phyloP scores from a whole-genome alignment of 2,329 filamentous ascomycete genomes.

The Phialocephala subalpina region DNA sequence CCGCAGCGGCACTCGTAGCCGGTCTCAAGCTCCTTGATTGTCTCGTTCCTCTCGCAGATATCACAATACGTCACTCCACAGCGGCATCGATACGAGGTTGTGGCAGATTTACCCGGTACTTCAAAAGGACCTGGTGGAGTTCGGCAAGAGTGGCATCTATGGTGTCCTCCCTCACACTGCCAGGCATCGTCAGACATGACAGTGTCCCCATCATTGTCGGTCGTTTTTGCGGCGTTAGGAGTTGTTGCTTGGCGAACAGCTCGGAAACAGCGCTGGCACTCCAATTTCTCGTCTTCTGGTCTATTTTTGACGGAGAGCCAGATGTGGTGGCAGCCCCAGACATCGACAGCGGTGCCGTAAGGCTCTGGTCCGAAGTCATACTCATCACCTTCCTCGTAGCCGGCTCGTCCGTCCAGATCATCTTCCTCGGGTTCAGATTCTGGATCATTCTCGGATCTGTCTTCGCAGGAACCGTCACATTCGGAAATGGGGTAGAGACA shows the following conservation, averaged over 20 bases:
- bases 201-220: background rate
- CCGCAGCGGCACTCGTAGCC: conserved; percentile 27
- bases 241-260: background rate
- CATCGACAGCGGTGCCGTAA: conserved; percentile 18
- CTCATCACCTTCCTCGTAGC: conserved; percentile 44
- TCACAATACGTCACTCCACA: background rate
- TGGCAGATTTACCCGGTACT: background rate
- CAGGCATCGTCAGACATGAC: background rate
- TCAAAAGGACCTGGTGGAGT: background rate
- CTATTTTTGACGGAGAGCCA: background rate
- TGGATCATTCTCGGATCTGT: conserved; percentile 41
- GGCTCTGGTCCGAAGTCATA: conserved; percentile 46
- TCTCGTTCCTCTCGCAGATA: conserved; percentile 1
- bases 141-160: background rate
- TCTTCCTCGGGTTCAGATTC: conserved; percentile 36
- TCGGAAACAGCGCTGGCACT: conserved; percentile 31
- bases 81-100: background rate
- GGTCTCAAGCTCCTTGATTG: conserved; percentile 8
- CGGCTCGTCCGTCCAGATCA: conserved; percentile 37
- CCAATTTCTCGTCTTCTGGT: background rate
- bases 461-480: conserved; percentile 30
- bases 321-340: conserved; percentile 31
- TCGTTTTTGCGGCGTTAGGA: background rate
- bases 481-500: conserved; percentile 47
- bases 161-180: background rate